Percentiles rank a stretch among this genome's conserved stretches.
Conservation (phyloP, 179 eudicot species). For the Camellia oleifera region DNA sequence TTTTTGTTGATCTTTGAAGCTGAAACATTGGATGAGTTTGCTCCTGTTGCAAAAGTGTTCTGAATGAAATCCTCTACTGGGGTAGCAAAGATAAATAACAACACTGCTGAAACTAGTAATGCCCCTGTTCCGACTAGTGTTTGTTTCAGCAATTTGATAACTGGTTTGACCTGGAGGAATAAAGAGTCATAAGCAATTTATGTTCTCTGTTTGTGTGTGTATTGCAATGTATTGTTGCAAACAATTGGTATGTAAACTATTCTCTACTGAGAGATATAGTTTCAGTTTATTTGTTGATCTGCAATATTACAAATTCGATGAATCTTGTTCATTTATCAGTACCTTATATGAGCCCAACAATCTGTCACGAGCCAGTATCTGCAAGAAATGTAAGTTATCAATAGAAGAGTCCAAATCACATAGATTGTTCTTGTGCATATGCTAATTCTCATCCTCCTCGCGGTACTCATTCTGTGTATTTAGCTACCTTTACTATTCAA, state of each 20-base stretch:
- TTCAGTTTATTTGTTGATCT: background rate
- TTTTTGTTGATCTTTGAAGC: slow-evolving; percentile 41
- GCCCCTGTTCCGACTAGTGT: slow-evolving; percentile 89
- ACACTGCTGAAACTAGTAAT: slow-evolving; percentile 64
- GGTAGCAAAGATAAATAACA: slow-evolving; percentile 71
- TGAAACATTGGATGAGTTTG: slow-evolving; percentile 33
- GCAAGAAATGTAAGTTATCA: slow-evolving; percentile 19
- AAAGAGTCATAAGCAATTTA: slow-evolving; percentile 7
- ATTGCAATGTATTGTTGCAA: background rate
- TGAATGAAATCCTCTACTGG: slow-evolving; percentile 76
- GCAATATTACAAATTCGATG: background rate
- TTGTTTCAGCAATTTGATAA: slow-evolving; percentile 87
- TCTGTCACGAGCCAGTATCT: slow-evolving; percentile 96
- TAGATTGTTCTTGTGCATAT: background rate
- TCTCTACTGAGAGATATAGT: background rate
- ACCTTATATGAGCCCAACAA: slow-evolving; percentile 95
- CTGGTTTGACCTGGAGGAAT: slow-evolving; percentile 78
- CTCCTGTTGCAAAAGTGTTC: slow-evolving; percentile 34
- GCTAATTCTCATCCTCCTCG: background rate
- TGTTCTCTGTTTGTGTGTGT: background rate
- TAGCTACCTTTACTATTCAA: background rate
- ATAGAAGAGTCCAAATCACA: background rate
- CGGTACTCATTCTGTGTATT: background rate
- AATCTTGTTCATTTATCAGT: slow-evolving; percentile 8
- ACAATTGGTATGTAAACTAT: background rate